phyloP scores from a whole-genome alignment of 257 asterid species.

The Solanum pimpinellifolium region DNA sequence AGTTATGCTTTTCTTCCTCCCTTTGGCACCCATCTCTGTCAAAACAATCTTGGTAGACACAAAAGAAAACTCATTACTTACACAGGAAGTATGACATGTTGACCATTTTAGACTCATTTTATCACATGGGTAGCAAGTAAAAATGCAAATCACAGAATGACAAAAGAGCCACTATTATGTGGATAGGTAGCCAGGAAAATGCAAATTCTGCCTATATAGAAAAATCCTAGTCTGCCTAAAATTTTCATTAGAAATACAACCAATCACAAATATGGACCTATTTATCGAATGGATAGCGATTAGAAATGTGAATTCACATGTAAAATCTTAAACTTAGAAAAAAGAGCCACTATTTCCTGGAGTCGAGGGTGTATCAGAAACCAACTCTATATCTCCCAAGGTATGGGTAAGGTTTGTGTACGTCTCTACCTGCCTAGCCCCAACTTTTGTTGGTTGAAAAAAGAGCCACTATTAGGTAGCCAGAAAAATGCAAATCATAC shows the following conservation, averaged over 20 bases:
- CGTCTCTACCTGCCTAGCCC: too few relatives aligned
- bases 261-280: background rate
- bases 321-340: background rate
- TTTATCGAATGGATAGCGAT: background rate
- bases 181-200: background rate
- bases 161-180: background rate
- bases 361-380: too few relatives aligned
- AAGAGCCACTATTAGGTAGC: background rate
- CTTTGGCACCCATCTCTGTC: conserved; percentile 34
- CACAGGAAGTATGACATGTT: background rate
- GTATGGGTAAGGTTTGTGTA: too few relatives aligned
- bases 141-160: background rate
- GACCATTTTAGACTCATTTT: background rate
- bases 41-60: background rate
- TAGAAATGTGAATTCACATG: background rate
- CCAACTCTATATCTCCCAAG: too few relatives aligned
- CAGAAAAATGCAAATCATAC: background rate
- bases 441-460: too few relatives aligned
- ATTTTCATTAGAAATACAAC: background rate
- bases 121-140: background rate
- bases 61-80: background rate
- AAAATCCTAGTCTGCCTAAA: background rate
- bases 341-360: background rate
- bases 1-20: conserved; percentile 26
- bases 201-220: background rate